Conservation (phyloP, 768 basidiomycete genomes). For the Rhodotorula graminis region DNA sequence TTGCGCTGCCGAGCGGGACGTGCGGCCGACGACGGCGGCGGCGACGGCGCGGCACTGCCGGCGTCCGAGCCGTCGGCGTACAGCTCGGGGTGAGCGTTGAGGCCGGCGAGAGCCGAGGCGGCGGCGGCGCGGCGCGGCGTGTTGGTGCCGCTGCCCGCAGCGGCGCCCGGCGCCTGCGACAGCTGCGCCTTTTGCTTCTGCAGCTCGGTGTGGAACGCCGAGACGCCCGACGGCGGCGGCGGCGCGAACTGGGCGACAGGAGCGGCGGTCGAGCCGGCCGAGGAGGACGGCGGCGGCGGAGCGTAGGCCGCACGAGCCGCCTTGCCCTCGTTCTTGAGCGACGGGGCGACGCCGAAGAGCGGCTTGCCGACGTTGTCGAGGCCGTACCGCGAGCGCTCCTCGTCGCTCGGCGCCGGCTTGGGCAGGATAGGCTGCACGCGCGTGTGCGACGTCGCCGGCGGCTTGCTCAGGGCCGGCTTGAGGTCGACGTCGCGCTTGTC, state of each 20-base stretch:
- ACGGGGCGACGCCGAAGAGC: not conserved
- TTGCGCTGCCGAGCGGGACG: slow-evolving; percentile 43
- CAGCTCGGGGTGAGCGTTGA: slow-evolving; percentile 38
- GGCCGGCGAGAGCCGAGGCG: slow-evolving; percentile 43
- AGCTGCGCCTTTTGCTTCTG: not conserved
- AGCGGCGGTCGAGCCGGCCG: not conserved
- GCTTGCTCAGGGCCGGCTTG: not conserved
- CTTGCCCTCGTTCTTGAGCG: not conserved
- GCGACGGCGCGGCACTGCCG: not conserved
- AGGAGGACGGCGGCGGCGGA: no score
- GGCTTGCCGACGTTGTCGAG: not conserved
- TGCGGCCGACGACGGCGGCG: slow-evolving; percentile 54
- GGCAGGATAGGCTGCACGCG: no score
- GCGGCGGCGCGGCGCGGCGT: slow-evolving; percentile 17
- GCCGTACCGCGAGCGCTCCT: slow-evolving; percentile 19
- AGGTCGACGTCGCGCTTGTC: slow-evolving; percentile 7
- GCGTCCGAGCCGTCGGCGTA: not conserved
- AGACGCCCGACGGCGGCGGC: not conserved
- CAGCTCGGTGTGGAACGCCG: slow-evolving; percentile 1
- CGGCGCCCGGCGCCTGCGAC: not conserved
- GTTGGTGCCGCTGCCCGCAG: slow-evolving; percentile 2
- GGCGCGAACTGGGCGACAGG: not conserved
- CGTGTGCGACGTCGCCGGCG: not conserved
- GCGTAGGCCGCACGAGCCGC: not conserved
- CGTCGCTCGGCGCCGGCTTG: not conserved